Conservation (phyloP, 2,329 filamentous ascomycete species). For the Fusarium transvaalense region DNA sequence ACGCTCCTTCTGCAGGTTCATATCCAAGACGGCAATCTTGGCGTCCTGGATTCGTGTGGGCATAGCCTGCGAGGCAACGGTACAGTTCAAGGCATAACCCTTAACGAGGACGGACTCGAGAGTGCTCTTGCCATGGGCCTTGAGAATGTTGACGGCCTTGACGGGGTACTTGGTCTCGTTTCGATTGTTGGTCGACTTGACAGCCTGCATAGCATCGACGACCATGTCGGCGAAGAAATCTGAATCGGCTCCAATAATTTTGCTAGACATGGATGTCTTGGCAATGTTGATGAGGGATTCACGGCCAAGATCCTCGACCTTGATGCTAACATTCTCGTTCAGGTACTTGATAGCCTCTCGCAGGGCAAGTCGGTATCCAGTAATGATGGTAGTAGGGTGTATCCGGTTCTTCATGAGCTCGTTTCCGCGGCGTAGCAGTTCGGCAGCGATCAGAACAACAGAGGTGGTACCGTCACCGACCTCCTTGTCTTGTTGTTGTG, state of each 20-base stretch:
- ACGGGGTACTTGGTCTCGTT: slow-evolving; percentile 96
- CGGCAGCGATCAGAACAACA: slow-evolving; percentile 95
- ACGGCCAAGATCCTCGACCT: slow-evolving; percentile 90
- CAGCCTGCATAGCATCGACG: slow-evolving; percentile 92
- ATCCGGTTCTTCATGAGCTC: slow-evolving; percentile 99
- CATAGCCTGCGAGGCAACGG: slow-evolving; percentile 98
- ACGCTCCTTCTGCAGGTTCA: slow-evolving; percentile 98
- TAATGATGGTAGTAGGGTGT: slow-evolving; percentile 99
- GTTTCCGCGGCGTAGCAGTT: slow-evolving; percentile 92
- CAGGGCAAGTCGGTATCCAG: slow-evolving; percentile 93
- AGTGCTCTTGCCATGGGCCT: slow-evolving; percentile 94
- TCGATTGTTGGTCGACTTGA: slow-evolving; percentile 92
- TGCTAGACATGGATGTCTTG: slow-evolving; percentile 99
- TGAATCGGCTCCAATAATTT: slow-evolving; percentile 95
- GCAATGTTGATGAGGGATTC: slow-evolving; percentile 95
- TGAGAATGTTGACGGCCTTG: slow-evolving; percentile 98
- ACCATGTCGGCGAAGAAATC: slow-evolving; percentile 99
- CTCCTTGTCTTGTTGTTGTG: slow-evolving; percentile 99
- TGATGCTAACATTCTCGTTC: slow-evolving; percentile 97
- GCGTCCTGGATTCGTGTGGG: slow-evolving; percentile 90
- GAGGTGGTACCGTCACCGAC: slow-evolving; percentile 98
- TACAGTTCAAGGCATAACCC: slow-evolving; percentile 98
- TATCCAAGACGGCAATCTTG: slow-evolving; percentile 96
- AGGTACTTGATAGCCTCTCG: slow-evolving; percentile 98
- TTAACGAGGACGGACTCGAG: slow-evolving; percentile 91